Evolutionary conservation across 805 yeast genomes (phyloP).

Genomic region (Lipomyces mesembrius): DNA sequence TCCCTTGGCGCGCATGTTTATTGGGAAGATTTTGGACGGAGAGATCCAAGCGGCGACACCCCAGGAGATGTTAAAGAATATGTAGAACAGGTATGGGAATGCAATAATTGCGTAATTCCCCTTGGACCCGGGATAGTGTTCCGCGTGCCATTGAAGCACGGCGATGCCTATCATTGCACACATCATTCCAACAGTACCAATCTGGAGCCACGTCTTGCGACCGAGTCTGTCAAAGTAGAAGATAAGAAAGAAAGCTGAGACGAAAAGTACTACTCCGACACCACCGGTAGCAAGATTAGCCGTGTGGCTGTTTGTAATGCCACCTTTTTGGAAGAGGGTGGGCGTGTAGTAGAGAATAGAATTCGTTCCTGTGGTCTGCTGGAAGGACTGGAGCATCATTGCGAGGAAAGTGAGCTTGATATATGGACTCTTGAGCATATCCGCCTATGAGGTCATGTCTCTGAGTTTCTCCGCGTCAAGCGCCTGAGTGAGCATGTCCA

Average conservation of each 20-base stretch:
- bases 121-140: background rate
- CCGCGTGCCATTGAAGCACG: slow-evolving; percentile 2
- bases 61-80: slow-evolving; percentile 43
- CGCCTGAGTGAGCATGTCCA: background rate
- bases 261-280: slow-evolving; percentile 42
- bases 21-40: slow-evolving; percentile 60
- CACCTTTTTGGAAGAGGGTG: slow-evolving; percentile 55
- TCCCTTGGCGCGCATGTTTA: slow-evolving; percentile 82
- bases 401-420: slow-evolving; percentile 9
- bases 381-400: slow-evolving; percentile 18
- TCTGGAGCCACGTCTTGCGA: slow-evolving; percentile 62
- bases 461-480: background rate
- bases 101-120: background rate
- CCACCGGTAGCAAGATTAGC: slow-evolving; percentile 52
- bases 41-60: slow-evolving; percentile 36
- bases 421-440: slow-evolving; percentile 21
- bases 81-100: slow-evolving; percentile 36
- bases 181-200: slow-evolving; percentile 4
- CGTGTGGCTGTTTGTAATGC: slow-evolving; percentile 51
- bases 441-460: slow-evolving; percentile 5
- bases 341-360: slow-evolving; percentile 56
- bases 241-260: slow-evolving; percentile 54
- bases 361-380: slow-evolving; percentile 50
- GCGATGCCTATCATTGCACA: slow-evolving; percentile 1
- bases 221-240: slow-evolving; percentile 62